phyloP scores from a whole-genome alignment of 495 filamentous ascomycete species.

The Xylaria longipes region DNA sequence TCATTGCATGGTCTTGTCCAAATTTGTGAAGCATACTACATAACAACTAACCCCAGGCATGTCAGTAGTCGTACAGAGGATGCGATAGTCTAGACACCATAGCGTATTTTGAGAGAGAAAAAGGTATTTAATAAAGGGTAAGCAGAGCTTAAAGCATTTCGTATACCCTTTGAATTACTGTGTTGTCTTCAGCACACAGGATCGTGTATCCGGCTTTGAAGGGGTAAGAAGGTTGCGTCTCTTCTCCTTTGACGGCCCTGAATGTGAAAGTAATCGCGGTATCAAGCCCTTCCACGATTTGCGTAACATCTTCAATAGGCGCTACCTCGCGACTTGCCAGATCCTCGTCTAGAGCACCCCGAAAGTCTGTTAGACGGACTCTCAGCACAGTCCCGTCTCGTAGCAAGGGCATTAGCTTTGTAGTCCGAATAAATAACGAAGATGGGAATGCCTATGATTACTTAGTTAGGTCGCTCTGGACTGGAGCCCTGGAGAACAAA shows the following conservation, averaged over 20 bases:
- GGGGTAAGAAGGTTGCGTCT: not conserved
- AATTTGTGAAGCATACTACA: not conserved
- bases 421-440: no score
- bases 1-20: not conserved
- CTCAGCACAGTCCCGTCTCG: not conserved
- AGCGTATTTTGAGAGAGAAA: not conserved
- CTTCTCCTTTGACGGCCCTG: not conserved
- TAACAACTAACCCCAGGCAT: not conserved
- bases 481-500: no score
- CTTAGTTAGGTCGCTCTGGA: no score
- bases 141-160: not conserved
- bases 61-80: not conserved
- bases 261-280: not conserved
- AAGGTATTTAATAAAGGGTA: not conserved
- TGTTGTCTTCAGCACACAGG: not conserved
- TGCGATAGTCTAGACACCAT: not conserved
- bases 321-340: not conserved
- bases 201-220: not conserved
- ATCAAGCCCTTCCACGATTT: not conserved
- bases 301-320: conserved; percentile 1
- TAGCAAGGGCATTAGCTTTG: not conserved
- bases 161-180: not conserved
- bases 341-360: not conserved
- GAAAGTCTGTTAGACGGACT: not conserved
- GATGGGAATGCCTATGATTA: no score